phyloP scores from a whole-genome alignment of 768 basidiomycete genomes.

The Trametes punicea region DNA sequence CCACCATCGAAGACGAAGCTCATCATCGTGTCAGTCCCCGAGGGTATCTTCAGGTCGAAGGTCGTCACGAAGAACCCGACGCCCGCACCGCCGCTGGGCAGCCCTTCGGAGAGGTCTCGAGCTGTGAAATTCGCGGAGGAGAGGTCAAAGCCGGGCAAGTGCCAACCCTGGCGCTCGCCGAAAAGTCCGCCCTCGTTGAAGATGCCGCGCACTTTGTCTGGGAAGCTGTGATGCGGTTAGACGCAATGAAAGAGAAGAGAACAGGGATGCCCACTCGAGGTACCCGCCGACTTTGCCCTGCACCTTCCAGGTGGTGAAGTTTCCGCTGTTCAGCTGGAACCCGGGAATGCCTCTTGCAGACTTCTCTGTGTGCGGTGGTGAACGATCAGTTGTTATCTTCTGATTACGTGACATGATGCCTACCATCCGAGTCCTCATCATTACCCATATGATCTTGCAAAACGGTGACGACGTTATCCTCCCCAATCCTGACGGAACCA shows the following conservation, averaged over 20 bases:
- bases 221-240: constrained; percentile 48
- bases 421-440: constrained; percentile 45
- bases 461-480: constrained; percentile 75
- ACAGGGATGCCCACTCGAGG: constrained; percentile 27
- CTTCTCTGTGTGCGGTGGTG: constrained; percentile 44
- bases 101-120: constrained; percentile 54
- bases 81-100: constrained; percentile 58
- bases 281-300: constrained; percentile 47
- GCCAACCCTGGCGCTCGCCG: constrained; percentile 46
- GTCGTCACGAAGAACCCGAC: constrained; percentile 81
- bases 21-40: constrained; percentile 61
- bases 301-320: constrained; percentile 41
- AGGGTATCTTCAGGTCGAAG: constrained; percentile 59
- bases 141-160: constrained; percentile 56
- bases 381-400: no score
- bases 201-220: constrained; percentile 56
- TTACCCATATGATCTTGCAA: constrained; percentile 71
- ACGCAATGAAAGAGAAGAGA: neutral
- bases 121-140: constrained; percentile 47
- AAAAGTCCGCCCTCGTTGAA: constrained; percentile 45
- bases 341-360: constrained; percentile 78
- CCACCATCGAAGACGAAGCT: constrained; percentile 62
- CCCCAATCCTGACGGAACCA: constrained; percentile 45
- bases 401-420: neutral
- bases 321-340: constrained; percentile 62